Percentiles rank a stretch among this genome's conserved stretches.
phyloP scores from a whole-genome alignment of 345 rosid genomes.

The Jatropha curcas region DNA sequence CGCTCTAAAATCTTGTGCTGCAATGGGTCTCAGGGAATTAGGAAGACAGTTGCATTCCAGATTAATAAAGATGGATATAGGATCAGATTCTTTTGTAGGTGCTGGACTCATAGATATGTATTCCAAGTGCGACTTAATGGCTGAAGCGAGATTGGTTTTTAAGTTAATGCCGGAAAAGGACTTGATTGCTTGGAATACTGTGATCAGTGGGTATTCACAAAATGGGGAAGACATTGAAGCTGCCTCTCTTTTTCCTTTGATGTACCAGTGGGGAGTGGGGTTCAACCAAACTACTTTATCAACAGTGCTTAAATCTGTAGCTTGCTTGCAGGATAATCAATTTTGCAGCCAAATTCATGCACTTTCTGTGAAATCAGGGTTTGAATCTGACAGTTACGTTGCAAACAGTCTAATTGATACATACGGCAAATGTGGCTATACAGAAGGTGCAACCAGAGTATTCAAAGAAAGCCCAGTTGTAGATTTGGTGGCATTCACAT shows the following conservation, averaged over 20 bases:
- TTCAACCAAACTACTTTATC: slow-evolving; percentile 59
- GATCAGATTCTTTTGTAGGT: slow-evolving; percentile 45
- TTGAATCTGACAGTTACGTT: slow-evolving; percentile 41
- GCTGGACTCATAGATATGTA: slow-evolving; percentile 66
- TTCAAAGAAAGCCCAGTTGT: slow-evolving; percentile 34
- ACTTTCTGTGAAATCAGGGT: slow-evolving; percentile 46
- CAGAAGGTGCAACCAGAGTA: slow-evolving; percentile 44
- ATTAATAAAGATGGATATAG: slow-evolving; percentile 45
- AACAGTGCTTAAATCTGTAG: slow-evolving; percentile 53
- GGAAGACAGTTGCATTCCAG: slow-evolving; percentile 53
- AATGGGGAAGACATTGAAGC: slow-evolving; percentile 51
- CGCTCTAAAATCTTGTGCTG: slow-evolving; percentile 58
- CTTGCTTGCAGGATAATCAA: slow-evolving; percentile 36
- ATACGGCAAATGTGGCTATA: slow-evolving; percentile 52
- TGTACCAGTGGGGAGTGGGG: slow-evolving; percentile 40
- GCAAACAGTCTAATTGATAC: slow-evolving; percentile 59
- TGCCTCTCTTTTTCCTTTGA: slow-evolving; percentile 43
- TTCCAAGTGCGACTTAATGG: slow-evolving; percentile 41
- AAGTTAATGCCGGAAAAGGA: slow-evolving; percentile 45
- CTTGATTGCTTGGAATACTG: slow-evolving; percentile 58
- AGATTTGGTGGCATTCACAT: slow-evolving; percentile 55
- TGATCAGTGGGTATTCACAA: slow-evolving; percentile 54
- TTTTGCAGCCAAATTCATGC: slow-evolving; percentile 51
- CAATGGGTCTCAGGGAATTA: slow-evolving; percentile 33
- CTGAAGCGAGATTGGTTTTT: slow-evolving; percentile 45